Base-by-base conservation (phyloP, 2,329 filamentous ascomycete species). In the Pyrenophora graminea region DNA sequence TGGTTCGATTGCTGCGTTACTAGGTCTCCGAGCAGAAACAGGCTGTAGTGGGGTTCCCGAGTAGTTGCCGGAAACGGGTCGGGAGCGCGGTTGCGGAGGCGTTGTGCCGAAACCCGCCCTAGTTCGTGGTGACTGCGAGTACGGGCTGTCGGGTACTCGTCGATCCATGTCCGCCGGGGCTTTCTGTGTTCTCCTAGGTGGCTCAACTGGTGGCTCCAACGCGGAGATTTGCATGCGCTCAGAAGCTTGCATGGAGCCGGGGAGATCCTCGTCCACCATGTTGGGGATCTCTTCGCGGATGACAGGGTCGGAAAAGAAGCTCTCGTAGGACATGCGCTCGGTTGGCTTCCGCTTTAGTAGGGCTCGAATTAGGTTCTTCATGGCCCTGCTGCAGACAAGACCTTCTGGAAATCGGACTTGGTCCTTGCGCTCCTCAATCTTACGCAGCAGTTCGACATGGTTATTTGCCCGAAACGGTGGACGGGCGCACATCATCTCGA, bases 401-500 rank as follows among this genome's bases (percentile, higher is more conserved):
- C 91, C 89, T 62, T 85, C 84, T 0, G 88, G 85, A 62, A 97
- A 97, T 58, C 82, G 85, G 73, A 97, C 95, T 56, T 84, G 80
- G 69, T 97, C 93, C 57, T 95, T 88, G 15, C 88, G 86, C 53
- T 87, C 87, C 72, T 97, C 93, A 59, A 99, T 99, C 77, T 89
- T 94, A 55, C 90, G 85, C 37, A 97, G 81, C 31, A 99, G 79
- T 71, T 99, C 94, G 34, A 99, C 92, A 68, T 99, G 94, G 69
- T 99, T 97, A 48, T 85, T 85, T 27, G 94, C 94, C 59, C 91
- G 83, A 75, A 97, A 99, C 0, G 94, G 94, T 18, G 94, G 91
- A 56, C 85, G 88, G 45, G 92, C 93, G 6, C 87, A 90, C 55
- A 94, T 85, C 92, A 99, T 96, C 76, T 99, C 94, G 70, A 91